Conservation (phyloP, 2,329 filamentous ascomycete species). For the Fusarium hostae region DNA sequence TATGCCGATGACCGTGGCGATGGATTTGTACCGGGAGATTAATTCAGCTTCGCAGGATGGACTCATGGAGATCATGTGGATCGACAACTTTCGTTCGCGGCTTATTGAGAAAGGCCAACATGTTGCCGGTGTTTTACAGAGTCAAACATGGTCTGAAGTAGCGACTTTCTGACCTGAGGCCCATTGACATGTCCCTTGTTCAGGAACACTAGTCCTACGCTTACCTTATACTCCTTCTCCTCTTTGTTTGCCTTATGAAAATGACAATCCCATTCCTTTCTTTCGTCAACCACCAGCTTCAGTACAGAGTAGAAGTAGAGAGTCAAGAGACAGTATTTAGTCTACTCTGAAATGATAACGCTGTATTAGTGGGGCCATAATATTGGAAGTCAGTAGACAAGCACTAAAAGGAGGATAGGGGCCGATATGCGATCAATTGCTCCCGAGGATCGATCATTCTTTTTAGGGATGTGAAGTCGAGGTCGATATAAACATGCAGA, state of each 20-base stretch:
- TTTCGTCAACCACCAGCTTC: background rate
- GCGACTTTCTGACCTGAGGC: constrained; percentile 40
- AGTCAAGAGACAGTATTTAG: background rate
- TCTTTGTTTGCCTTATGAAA: background rate
- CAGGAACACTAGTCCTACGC: background rate
- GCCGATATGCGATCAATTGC: background rate
- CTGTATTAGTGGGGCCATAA: background rate
- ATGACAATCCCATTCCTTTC: background rate
- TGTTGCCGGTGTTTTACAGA: constrained; percentile 53
- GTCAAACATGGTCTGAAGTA: constrained; percentile 54
- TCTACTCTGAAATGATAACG: background rate
- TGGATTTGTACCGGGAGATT: constrained; percentile 56
- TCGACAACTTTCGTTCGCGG: constrained; percentile 56
- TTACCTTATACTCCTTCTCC: background rate
- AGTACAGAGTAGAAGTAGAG: background rate
- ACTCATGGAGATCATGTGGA: constrained; percentile 60
- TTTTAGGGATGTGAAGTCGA: background rate
- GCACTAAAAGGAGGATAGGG: background rate
- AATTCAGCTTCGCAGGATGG: constrained; percentile 54
- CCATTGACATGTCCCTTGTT: background rate
- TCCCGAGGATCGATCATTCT: background rate
- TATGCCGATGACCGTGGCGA: constrained; percentile 56
- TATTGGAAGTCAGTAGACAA: background rate
- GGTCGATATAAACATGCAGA: background rate
- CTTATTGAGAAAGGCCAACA: constrained; percentile 55